Evolutionary conservation across 2,329 filamentous ascomycete species (phyloP).

Genomic region (Tolypocladium tundrense): DNA sequence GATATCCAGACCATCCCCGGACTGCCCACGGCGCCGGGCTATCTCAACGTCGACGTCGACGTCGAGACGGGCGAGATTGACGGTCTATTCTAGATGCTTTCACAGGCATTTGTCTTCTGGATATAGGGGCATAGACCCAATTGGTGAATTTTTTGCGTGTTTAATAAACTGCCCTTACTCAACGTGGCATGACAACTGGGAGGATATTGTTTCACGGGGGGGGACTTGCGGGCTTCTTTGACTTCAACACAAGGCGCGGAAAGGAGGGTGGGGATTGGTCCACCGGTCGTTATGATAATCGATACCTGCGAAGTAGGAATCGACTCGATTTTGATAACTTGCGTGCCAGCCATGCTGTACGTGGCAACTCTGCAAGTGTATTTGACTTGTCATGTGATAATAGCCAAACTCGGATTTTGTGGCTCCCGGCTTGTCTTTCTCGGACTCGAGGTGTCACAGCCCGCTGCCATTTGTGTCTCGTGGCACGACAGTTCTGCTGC

Average conservation of each 20-base stretch:
- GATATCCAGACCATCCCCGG: conserved; percentile 98
- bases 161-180: neutral
- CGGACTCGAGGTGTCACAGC: too few relatives aligned
- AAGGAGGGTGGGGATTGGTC: neutral
- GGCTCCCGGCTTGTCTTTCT: neutral
- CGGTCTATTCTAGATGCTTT: conserved; percentile 64
- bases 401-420: too few relatives aligned
- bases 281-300: neutral
- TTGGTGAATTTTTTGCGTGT: neutral
- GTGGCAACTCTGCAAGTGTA: neutral
- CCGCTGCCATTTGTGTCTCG: too few relatives aligned
- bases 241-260: conserved; percentile 12
- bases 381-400: too few relatives aligned
- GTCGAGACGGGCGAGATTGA: conserved; percentile 76
- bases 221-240: neutral
- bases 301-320: neutral
- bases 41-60: conserved; percentile 85
- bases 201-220: neutral
- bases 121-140: neutral
- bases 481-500: too few relatives aligned
- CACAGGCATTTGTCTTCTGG: neutral
- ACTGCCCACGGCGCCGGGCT: conserved; percentile 87
- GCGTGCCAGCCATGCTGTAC: neutral
- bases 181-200: neutral
- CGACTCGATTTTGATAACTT: neutral